These are phyloP conservation scores for Ceratobasidium sp. DNA, from an alignment of 1,284 basidiomycete genomes.

Conservation along the genomic window DNA sequence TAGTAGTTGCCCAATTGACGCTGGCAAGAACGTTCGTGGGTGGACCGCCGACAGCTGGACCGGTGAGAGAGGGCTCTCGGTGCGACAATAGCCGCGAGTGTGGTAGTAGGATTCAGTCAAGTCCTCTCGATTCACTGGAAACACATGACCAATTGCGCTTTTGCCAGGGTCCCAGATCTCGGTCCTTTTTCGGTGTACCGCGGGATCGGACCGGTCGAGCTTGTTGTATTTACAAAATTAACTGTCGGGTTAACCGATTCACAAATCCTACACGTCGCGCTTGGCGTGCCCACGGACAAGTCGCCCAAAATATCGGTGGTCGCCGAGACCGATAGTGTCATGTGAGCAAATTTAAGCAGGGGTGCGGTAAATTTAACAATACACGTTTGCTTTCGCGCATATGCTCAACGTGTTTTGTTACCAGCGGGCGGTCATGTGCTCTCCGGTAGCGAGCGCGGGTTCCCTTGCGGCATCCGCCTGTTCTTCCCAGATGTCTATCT, in stretches of 20 bases:
- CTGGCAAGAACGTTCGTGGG: slow-evolving; percentile 22
- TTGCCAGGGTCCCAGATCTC: slow-evolving; percentile 19
- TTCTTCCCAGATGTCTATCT: background rate
- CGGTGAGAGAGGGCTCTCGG: background rate
- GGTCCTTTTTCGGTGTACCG: slow-evolving; percentile 26
- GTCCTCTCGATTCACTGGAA: slow-evolving; percentile 8
- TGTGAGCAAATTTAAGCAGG: slow-evolving; percentile 17
- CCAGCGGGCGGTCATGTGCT: background rate
- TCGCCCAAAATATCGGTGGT: slow-evolving; percentile 5
- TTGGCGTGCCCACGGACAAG: slow-evolving; percentile 8
- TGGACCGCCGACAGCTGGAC: slow-evolving; percentile 32
- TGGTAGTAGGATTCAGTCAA: slow-evolving; percentile 18
- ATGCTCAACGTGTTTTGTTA: slow-evolving; percentile 4
- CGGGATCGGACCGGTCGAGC: slow-evolving; percentile 15
- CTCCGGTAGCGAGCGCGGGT: background rate
- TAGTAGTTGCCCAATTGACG: slow-evolving; percentile 15
- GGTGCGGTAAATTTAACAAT: background rate
- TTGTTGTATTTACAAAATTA: slow-evolving; percentile 1
- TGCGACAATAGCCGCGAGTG: slow-evolving; percentile 2
- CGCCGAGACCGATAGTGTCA: slow-evolving; percentile 11
- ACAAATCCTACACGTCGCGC: slow-evolving; percentile 13
- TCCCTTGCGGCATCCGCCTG: background rate
- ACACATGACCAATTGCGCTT: slow-evolving; percentile 40
- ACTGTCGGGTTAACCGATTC: background rate
- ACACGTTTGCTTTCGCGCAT: slow-evolving; percentile 7